These are phyloP conservation scores for Cercospora berteroae DNA, from an alignment of 2,329 filamentous ascomycete genomes.

Conservation along the genomic window DNA sequence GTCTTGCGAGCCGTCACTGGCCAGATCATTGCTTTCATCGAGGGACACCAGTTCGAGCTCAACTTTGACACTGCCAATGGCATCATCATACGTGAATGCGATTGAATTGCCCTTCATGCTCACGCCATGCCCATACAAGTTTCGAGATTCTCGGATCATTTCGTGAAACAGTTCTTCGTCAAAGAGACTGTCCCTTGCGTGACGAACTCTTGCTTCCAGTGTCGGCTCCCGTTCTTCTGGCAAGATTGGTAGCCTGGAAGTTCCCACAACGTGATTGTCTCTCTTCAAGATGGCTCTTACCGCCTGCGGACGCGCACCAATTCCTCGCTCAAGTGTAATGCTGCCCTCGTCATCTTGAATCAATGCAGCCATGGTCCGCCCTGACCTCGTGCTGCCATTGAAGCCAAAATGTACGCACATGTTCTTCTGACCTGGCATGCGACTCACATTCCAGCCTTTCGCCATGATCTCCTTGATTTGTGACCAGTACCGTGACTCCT, in stretches of 20 bases:
- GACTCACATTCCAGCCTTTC: constrained; percentile 81
- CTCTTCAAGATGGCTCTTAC: constrained; percentile 67
- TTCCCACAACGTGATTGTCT: constrained; percentile 58
- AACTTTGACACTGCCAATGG: constrained; percentile 55
- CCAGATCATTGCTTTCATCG: constrained; percentile 20
- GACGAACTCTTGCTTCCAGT: constrained; percentile 67
- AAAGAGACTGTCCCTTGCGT: constrained; percentile 75
- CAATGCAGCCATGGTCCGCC: constrained; percentile 78
- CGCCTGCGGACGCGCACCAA: constrained; percentile 56
- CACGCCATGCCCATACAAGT: constrained; percentile 68
- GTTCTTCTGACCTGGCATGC: constrained; percentile 50
- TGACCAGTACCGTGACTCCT: constrained; percentile 85
- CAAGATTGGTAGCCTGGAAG: constrained; percentile 42
- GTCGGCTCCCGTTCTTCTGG: constrained; percentile 52
- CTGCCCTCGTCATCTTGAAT: constrained; percentile 70
- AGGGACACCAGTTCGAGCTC: constrained; percentile 66
- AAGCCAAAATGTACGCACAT: constrained; percentile 89
- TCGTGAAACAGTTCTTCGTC: constrained; percentile 90
- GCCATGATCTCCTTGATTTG: constrained; percentile 78
- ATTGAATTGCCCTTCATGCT: constrained; percentile 54
- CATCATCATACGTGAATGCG: constrained; percentile 25
- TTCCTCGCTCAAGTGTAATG: constrained; percentile 68
- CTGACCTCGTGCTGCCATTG: constrained; percentile 63
- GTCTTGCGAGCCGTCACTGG: constrained; percentile 32
- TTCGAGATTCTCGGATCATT: constrained; percentile 75